Evolutionary conservation across 768 basidiomycete genomes (phyloP).

Genomic region (Leccinellum luteum): DNA sequence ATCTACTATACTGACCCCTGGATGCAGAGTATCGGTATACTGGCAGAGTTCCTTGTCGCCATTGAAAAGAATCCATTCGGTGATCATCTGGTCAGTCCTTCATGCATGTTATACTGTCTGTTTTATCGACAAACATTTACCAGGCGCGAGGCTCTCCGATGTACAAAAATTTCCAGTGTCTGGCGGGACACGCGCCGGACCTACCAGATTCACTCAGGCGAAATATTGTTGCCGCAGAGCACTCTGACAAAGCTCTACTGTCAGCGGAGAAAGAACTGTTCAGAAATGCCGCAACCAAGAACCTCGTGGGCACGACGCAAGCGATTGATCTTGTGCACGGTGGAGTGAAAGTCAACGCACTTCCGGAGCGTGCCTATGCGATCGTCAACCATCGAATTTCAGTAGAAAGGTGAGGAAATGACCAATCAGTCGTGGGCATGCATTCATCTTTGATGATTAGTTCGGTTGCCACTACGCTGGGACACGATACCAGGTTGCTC

Average conservation of each 20-base stretch:
- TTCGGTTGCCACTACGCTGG: conserved; percentile 43
- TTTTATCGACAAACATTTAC: not conserved
- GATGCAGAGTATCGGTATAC: conserved; percentile 77
- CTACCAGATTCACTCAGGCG: conserved; percentile 48
- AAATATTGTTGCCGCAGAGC: conserved; percentile 44
- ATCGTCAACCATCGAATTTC: conserved; percentile 73
- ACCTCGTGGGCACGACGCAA: conserved; percentile 66
- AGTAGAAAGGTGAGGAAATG: conserved; percentile 45
- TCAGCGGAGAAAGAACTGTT: conserved; percentile 49
- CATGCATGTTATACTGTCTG: not conserved
- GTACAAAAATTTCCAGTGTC: conserved; percentile 62
- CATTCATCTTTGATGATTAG: conserved; percentile 7
- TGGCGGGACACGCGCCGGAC: conserved; percentile 57
- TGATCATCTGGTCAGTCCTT: conserved; percentile 43
- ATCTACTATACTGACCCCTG: conserved; percentile 7
- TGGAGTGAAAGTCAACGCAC: conserved; percentile 72
- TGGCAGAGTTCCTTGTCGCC: conserved; percentile 64
- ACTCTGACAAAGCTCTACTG: conserved; percentile 50
- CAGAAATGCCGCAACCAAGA: conserved; percentile 39
- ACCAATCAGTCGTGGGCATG: not conserved
- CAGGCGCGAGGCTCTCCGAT: conserved; percentile 56
- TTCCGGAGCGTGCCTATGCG: conserved; percentile 71
- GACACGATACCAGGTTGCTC: conserved; percentile 43
- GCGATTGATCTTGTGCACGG: conserved; percentile 71
- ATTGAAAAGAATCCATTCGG: conserved; percentile 65